A percentile compares a stretch with the other conserved stretches of the same genome.
Conservation (phyloP, 345 rosid genomes). For the Arabidopsis arenosa region DNA sequence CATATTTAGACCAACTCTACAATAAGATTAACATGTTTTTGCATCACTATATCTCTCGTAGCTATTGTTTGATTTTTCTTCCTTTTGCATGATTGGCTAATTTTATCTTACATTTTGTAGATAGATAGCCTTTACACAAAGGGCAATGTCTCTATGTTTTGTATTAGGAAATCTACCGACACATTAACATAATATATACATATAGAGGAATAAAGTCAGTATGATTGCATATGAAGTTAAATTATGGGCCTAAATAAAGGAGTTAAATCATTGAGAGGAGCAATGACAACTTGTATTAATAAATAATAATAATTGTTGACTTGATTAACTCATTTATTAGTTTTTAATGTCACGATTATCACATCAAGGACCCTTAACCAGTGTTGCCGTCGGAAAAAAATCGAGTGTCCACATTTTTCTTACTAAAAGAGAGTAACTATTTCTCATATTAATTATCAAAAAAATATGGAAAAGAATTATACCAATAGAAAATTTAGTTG, state of each 20-base stretch:
- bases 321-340: background rate
- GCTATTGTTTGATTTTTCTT: no score
- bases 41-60: background rate
- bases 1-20: background rate
- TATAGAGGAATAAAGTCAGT: constrained; percentile 1
- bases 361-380: constrained; percentile 20
- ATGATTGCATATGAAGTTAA: constrained; percentile 26
- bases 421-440: background rate
- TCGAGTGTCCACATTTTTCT: background rate
- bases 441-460: background rate
- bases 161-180: constrained; percentile 5
- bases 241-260: constrained; percentile 12
- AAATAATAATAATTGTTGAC: background rate
- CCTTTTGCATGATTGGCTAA: no score
- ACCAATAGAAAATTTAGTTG: background rate
- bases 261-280: constrained; percentile 17
- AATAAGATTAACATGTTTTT: background rate
- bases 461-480: background rate
- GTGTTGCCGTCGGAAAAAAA: background rate
- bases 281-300: constrained; percentile 16
- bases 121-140: background rate
- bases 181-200: background rate
- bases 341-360: constrained; percentile 9
- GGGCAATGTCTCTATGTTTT: background rate
- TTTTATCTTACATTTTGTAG: background rate